Evolutionary conservation across 2,329 filamentous ascomycete species (phyloP), one percentile per base, ranked within the genome.

Genomic region (Aspergillus quadrilineatus): DNA sequence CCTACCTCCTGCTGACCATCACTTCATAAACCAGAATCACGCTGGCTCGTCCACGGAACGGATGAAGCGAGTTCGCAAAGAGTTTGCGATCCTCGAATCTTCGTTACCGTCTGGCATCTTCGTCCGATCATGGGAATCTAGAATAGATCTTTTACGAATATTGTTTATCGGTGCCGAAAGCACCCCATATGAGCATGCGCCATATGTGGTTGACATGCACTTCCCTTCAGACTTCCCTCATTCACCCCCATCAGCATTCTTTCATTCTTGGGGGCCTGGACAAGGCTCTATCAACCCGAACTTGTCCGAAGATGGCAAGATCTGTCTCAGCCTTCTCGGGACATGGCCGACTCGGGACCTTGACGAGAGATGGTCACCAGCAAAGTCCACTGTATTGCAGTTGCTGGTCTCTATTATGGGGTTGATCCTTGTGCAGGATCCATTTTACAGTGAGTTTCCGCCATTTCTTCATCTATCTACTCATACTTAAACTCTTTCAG

Each of bases 241-340:
- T n/a, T 65, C 71, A 2, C 80, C 84, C 2, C 84, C 84, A 0
- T 67, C 72, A n/a, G 79, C 79, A 1, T 81, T 77, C 68, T 87
- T 86, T 67, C 82, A 86, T 66, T 82, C 79, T 50, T 86, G 83
- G 82, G 82, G 80, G 0, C 68, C 75, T 53, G 77, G 78, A 1
- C 67, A 77, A 22, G 81, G 80, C 1, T 74, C 76, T n/a, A 73
- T 86, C 26, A 87, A 86, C 60, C 84, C 84, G 0, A 87, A 87
- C 61, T 69, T 87, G 1, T 86, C 86, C 66, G 83, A 86, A 61
- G 80, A 85, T 58, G 83, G 84, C 26, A 85, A 82, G 64, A 84
- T 86, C 32, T 86, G 84, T 62, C 70, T 86, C 14, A 82, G 78
- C 59, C 67, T 86, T 22, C 69, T 86, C 4, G 83, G 82, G 10